phyloP scores from a whole-genome alignment of 2,329 filamentous ascomycete genomes.

The Cordyceps javanica region DNA sequence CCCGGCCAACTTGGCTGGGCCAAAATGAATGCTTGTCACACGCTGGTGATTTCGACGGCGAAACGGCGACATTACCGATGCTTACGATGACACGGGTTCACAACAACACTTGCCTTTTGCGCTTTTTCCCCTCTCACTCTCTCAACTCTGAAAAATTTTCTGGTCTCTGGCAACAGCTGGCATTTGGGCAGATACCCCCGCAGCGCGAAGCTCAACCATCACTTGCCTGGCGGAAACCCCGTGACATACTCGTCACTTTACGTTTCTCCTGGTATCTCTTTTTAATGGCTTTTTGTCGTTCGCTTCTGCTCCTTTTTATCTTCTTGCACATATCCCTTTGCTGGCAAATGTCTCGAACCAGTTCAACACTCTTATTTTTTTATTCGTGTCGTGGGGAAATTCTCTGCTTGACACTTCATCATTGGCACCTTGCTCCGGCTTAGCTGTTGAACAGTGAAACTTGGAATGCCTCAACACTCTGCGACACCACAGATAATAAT shows the following conservation, averaged over 20 bases:
- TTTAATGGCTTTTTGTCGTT: conserved; percentile 5
- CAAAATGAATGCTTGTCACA: conserved; percentile 25
- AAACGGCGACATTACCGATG: conserved; percentile 2
- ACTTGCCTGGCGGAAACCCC: not conserved
- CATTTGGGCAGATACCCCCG: conserved; percentile 14
- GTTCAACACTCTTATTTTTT: conserved; percentile 6
- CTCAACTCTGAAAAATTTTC: conserved; percentile 9
- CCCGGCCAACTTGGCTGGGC: conserved; percentile 19
- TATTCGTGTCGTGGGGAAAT: not conserved
- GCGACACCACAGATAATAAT: conserved; percentile 9
- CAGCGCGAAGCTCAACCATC: conserved; percentile 8
- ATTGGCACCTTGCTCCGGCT: conserved; percentile 5
- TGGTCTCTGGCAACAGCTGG: conserved; percentile 5
- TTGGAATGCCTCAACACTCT: conserved; percentile 1
- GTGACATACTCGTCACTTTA: not conserved
- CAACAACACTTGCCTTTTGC: not conserved
- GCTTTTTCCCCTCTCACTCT: not conserved
- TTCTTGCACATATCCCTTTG: conserved; percentile 14
- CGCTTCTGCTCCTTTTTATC: conserved; percentile 10
- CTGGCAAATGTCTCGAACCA: conserved; percentile 12
- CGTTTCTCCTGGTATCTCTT: conserved; percentile 7
- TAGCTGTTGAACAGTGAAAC: conserved; percentile 11
- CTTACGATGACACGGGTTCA: conserved; percentile 10
- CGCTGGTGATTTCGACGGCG: conserved; percentile 3
- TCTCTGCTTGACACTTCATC: conserved; percentile 4